Percentiles rank a stretch among this genome's conserved stretches.
Conservation (phyloP, 2,329 filamentous ascomycete species). For the Fusarium napiforme region DNA sequence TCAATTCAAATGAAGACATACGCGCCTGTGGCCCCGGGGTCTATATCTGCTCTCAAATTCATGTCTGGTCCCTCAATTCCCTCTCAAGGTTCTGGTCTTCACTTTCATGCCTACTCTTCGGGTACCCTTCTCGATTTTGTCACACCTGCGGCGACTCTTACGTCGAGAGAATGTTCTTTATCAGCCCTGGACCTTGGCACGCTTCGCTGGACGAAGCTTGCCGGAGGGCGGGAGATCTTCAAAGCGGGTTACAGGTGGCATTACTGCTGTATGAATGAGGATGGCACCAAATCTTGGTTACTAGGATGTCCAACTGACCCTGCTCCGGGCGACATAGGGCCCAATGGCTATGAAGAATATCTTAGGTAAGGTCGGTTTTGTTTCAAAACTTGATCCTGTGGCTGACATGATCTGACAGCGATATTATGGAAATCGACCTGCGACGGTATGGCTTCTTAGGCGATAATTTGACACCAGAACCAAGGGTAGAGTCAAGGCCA, state of each 20-base stretch:
- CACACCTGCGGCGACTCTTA: conserved; percentile 88
- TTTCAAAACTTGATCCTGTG: neutral
- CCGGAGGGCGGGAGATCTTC: conserved; percentile 94
- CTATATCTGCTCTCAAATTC: conserved; percentile 91
- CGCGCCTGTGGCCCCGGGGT: conserved; percentile 85
- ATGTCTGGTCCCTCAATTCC: conserved; percentile 83
- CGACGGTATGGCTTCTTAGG: conserved; percentile 91
- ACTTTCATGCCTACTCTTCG: conserved; percentile 95
- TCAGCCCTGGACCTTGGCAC: conserved; percentile 89
- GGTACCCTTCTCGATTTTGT: conserved; percentile 94
- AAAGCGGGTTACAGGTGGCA: conserved; percentile 95
- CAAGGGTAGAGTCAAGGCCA: conserved; percentile 61
- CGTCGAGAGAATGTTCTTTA: conserved; percentile 86
- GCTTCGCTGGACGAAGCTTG: conserved; percentile 92
- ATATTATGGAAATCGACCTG: conserved; percentile 93
- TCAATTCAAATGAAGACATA: conserved; percentile 77
- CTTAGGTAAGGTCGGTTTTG: conserved; percentile 63
- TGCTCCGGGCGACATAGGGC: conserved; percentile 70
- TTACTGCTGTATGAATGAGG: conserved; percentile 95
- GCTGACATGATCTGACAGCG: conserved; percentile 58
- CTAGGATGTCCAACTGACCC: conserved; percentile 88
- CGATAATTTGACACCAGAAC: conserved; percentile 73
- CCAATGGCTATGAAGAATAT: conserved; percentile 85
- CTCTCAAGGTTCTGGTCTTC: conserved; percentile 87
- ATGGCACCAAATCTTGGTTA: conserved; percentile 96